phyloP scores from a whole-genome alignment of 805 yeast genomes.

The Isabelozyma pseudorhagii region DNA sequence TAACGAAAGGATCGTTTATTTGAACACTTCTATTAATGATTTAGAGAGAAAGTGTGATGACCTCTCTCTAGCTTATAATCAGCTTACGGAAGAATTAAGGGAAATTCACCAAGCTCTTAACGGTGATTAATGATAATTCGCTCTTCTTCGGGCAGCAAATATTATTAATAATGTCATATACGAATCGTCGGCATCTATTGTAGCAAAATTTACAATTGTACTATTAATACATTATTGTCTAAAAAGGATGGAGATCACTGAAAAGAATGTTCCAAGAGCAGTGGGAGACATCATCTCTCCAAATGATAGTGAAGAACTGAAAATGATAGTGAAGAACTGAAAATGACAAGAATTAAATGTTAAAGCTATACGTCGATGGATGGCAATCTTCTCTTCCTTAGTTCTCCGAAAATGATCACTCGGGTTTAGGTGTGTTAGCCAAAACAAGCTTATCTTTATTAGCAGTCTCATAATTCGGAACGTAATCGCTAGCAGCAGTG shows the following conservation, averaged over 20 bases:
- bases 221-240: not conserved
- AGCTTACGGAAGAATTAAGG: conserved; percentile 9
- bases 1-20: conserved; percentile 4
- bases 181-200: not conserved
- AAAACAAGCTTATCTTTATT: conserved; percentile 22
- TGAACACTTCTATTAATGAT: conserved; percentile 6
- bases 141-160: not conserved
- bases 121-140: not conserved
- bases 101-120: conserved; percentile 9
- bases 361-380: not conserved
- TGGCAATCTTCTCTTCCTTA: no score
- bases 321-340: not conserved
- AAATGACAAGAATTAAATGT: not conserved
- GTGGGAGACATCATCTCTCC: not conserved
- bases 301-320: no score
- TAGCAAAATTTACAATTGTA: not conserved
- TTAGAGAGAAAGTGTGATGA: conserved; percentile 9
- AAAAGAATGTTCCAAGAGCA: not conserved
- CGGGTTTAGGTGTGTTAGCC: not conserved
- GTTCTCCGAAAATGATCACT: not conserved
- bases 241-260: not conserved
- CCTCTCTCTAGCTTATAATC: conserved; percentile 1
- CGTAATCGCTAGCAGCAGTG: conserved; percentile 24
- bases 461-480: conserved; percentile 30
- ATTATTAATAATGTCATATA: not conserved